Percentiles rank a stretch among this genome's conserved stretches.
These are phyloP conservation scores for Aspergillus tubingensis DNA, from an alignment of 2,329 filamentous ascomycete species.

Conservation along the genomic window DNA sequence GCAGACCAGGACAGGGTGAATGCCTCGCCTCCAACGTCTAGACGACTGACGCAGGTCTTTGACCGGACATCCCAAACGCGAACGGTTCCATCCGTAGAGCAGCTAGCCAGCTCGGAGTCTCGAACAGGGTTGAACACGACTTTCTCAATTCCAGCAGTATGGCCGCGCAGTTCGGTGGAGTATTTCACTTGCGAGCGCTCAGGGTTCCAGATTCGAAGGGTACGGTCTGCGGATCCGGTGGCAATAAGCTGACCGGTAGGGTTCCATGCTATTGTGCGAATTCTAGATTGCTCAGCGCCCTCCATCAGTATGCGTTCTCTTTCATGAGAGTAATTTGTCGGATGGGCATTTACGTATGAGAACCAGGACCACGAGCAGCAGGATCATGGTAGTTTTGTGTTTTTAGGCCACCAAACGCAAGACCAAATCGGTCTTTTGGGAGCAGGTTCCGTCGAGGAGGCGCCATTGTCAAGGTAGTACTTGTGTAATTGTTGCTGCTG, in stretches of 20 bases:
- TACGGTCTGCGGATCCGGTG: slow-evolving; percentile 84
- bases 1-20: slow-evolving; percentile 53
- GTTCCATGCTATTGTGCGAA: slow-evolving; percentile 86
- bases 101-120: slow-evolving; percentile 53
- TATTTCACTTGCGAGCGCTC: slow-evolving; percentile 50
- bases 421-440: slow-evolving; percentile 68
- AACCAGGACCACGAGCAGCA: slow-evolving; percentile 54
- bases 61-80: slow-evolving; percentile 54
- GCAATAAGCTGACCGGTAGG: slow-evolving; percentile 80
- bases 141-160: slow-evolving; percentile 50
- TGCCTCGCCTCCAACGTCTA: slow-evolving; percentile 53
- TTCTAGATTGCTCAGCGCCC: slow-evolving; percentile 45
- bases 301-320: slow-evolving; percentile 6
- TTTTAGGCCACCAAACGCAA: slow-evolving; percentile 67
- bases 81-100: slow-evolving; percentile 52
- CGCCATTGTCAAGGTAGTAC: slow-evolving; percentile 35
- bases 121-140: slow-evolving; percentile 52
- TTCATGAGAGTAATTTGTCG: slow-evolving; percentile 2
- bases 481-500: slow-evolving; percentile 14
- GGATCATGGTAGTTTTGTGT: slow-evolving; percentile 71
- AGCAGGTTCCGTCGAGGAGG: slow-evolving; percentile 45
- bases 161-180: slow-evolving; percentile 52
- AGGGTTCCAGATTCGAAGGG: slow-evolving; percentile 87
- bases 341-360: slow-evolving; percentile 56
- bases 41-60: slow-evolving; percentile 49